These are phyloP conservation scores for Annona cherimola DNA, from an alignment of 164 flowering plant species.

Conservation along the genomic window DNA sequence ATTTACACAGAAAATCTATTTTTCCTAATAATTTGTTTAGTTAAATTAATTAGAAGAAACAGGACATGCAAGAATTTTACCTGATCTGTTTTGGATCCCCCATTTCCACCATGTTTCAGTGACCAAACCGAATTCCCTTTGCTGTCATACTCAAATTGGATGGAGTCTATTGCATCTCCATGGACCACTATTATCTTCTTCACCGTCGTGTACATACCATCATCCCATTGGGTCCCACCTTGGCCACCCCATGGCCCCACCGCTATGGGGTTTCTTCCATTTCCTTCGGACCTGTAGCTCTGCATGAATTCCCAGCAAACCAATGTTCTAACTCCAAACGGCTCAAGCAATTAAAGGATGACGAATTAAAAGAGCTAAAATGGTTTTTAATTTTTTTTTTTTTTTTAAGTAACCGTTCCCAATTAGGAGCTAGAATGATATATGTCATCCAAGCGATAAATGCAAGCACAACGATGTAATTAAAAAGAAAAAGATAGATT, in stretches of 20 bases:
- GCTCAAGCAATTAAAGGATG: too few species aligned
- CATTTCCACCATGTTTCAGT: conserved; percentile 53
- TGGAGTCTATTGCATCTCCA: conserved; percentile 46
- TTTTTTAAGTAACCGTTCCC: too few species aligned
- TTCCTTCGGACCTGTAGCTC: not conserved
- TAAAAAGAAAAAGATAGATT: too few species aligned
- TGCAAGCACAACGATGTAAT: too few species aligned
- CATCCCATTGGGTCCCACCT: conserved; percentile 53
- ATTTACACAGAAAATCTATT: too few species aligned
- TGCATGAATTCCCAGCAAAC: not conserved
- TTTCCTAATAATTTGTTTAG: too few species aligned
- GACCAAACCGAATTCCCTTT: conserved; percentile 52
- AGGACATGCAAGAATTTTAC: not conserved
- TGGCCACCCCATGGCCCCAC: conserved; percentile 67
- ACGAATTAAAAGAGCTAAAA: too few species aligned
- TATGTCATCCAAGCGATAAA: too few species aligned
- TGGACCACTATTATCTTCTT: conserved; percentile 47
- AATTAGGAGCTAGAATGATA: too few species aligned
- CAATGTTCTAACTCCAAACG: too few species aligned
- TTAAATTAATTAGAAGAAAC: too few species aligned
- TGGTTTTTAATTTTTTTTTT: too few species aligned
- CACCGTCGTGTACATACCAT: conserved; percentile 43
- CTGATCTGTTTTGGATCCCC: conserved; percentile 18
- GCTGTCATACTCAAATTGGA: conserved; percentile 51
- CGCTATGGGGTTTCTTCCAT: conserved; percentile 15